phyloP scores from a whole-genome alignment of 108 stramenopile genomes.

The Skeletonema tropicum region DNA sequence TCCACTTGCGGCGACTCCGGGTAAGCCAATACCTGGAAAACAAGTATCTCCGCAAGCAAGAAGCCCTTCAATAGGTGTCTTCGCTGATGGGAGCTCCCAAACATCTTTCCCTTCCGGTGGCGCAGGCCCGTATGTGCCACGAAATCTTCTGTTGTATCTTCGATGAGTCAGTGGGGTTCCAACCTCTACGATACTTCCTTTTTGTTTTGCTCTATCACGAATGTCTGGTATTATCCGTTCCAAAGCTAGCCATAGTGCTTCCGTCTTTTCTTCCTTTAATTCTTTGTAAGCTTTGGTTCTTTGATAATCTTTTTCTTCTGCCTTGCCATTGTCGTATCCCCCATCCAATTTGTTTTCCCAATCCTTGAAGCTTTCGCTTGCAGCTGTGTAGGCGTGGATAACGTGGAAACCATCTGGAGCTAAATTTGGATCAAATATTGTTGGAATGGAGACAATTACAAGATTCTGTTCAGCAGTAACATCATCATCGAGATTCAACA shows the following conservation, averaged over 20 bases:
- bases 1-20: constrained; percentile 80
- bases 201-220: constrained; percentile 63
- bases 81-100: constrained; percentile 62
- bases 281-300: constrained; percentile 54
- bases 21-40: constrained; percentile 78
- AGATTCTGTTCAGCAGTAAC: constrained; percentile 85
- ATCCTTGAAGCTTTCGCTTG: constrained; percentile 75
- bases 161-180: constrained; percentile 91
- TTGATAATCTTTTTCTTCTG: constrained; percentile 60
- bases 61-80: constrained; percentile 61
- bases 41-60: constrained; percentile 74
- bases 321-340: constrained; percentile 59
- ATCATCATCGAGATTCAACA: constrained; percentile 65
- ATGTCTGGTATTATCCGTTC: constrained; percentile 90
- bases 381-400: constrained; percentile 90
- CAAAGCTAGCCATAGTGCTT: constrained; percentile 86
- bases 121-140: constrained; percentile 88
- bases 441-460: constrained; percentile 85
- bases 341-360: constrained; percentile 67
- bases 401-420: constrained; percentile 91
- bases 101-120: constrained; percentile 57
- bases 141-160: constrained; percentile 77
- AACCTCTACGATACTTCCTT: constrained; percentile 61
- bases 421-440: constrained; percentile 81
- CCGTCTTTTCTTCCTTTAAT: constrained; percentile 78